Evolutionary conservation across 805 yeast species (phyloP), one percentile per base, ranked within the genome.

Genomic region (Zygoascus bituminiphila): DNA sequence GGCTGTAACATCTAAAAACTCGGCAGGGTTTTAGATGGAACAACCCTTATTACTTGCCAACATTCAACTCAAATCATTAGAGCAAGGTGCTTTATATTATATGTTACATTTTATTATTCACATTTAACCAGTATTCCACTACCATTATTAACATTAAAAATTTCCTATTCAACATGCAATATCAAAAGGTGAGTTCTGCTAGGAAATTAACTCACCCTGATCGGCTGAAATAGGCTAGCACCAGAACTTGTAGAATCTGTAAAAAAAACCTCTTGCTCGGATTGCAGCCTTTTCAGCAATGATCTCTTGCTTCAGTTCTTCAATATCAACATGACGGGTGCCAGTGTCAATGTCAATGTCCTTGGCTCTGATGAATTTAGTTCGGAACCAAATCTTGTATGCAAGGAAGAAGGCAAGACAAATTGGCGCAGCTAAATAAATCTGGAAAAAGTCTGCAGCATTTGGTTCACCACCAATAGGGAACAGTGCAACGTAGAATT

Each of bases 401-500:
- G 68, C 72, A 26, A 77, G 17, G 62, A 76, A 80, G 59, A 70
- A 74, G 12, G 62, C 70, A 14, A 70, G 17, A 14, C 66, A 60
- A 14, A 71, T 63, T 2, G 73, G 73, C 1, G 64, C 66, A 2
- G 82, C 81, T 44, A 81, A 63, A 60, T 78, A 80, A 46, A 69
- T 66, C 63, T 71, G 67, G 71, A 80, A 79, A 64, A 81, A 81
- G 49, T 42, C 54, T 19, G 50, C 33, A 23, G 73, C 73, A 46
- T 58, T 52, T 17, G 73, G 68, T 12, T 44, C 63, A 10, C 9
- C 45, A 12, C 73, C 79, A 67, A 79, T 60, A 47, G 95, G 95
- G 73, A 73, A 85, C 38, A 84, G 67, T 5, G 93, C 89, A 50
- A 82, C 73, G 87, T 91, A 87, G 72, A 87, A 84, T 67, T 84